A percentile compares a stretch with the other conserved stretches of the same genome.
Evolutionary conservation across 495 filamentous ascomycete species (phyloP).

Genomic region (Pyronema omphalodes): DNA sequence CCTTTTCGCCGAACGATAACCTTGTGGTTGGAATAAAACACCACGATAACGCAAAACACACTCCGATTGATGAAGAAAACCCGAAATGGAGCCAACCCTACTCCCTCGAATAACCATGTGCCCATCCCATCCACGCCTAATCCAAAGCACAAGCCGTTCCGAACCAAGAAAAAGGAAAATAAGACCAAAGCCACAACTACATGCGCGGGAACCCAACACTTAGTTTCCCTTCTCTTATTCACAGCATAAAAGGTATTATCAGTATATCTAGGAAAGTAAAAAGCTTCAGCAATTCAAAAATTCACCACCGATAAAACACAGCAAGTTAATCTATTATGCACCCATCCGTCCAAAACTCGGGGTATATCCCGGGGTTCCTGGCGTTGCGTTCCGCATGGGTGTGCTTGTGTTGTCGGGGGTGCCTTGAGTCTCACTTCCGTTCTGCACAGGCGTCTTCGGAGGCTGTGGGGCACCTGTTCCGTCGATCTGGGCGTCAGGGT

Average conservation of each 20-base stretch:
- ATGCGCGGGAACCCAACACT: not conserved
- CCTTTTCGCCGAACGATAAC: not conserved
- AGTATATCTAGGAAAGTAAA: not conserved
- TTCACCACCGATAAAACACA: not conserved
- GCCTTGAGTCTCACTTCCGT: not conserved
- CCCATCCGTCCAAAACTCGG: slow-evolving; percentile 4
- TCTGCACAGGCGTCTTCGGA: not conserved
- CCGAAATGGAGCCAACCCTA: too few relatives aligned
- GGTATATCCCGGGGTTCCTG: slow-evolving; percentile 5
- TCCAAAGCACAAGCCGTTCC: not conserved
- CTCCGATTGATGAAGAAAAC: not conserved
- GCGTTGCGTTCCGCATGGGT: slow-evolving; percentile 2
- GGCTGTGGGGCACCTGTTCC: not conserved
- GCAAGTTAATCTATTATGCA: not conserved
- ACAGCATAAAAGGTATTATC: not conserved
- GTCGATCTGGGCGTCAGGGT: not conserved
- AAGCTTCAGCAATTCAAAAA: not conserved
- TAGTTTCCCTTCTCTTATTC: not conserved
- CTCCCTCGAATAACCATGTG: too few relatives aligned
- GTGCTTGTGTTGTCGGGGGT: not conserved
- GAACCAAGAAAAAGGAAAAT: not conserved
- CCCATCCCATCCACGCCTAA: too few relatives aligned
- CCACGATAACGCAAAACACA: not conserved
- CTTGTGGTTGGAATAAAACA: not conserved
- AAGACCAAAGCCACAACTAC: not conserved